phyloP scores from a whole-genome alignment of 306 rosid genomes.

The barrel medic (Medicago truncatula) region MtrunA17r5.0-ANR NC_053045.1:2216501-2217000 shows the following conservation, averaged over 20 bases:
- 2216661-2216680: constrained; percentile 40
- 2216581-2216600: neutral
- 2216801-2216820: constrained; percentile 35
- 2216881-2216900: constrained; percentile 53
- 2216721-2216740: constrained; percentile 33
- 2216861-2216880: constrained; percentile 79
- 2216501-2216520: constrained; percentile 37
- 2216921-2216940: constrained; percentile 98
- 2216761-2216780: constrained; percentile 41
- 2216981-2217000: constrained; percentile 60
- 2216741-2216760: constrained; percentile 43
- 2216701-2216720: constrained; percentile 45
- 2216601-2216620: constrained; percentile 11
- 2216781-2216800: constrained; percentile 15
- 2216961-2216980: constrained; percentile 98
- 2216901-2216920: constrained; percentile 99
- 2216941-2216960: constrained; percentile 98
- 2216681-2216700: constrained; percentile 35
- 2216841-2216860: constrained; percentile 4
- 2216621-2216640: constrained; percentile 47
- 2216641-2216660: constrained; percentile 38
- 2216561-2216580: constrained; percentile 46
- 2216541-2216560: constrained; percentile 62
- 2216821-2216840: constrained; percentile 32
- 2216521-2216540: constrained; percentile 67